Percentiles rank a stretch among this genome's conserved stretches.
Conservation (phyloP, 73 alveolate species). For the Strombidium stylifer region DNA sequence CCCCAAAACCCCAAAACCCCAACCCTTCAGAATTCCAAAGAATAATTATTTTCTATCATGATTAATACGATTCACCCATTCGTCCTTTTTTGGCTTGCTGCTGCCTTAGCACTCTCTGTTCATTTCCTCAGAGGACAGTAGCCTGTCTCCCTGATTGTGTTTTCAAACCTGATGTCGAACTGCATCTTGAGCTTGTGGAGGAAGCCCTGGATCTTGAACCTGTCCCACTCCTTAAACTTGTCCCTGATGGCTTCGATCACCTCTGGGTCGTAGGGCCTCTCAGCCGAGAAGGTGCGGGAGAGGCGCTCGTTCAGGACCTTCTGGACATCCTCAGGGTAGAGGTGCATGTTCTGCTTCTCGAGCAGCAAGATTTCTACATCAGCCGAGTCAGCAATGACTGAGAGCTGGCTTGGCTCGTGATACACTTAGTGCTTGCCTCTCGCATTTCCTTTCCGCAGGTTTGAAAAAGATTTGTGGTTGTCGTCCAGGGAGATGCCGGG, state of each 20-base stretch:
- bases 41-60: too few species aligned
- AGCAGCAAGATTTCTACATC: slow-evolving; percentile 28
- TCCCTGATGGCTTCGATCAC: slow-evolving; percentile 36
- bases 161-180: too few species aligned
- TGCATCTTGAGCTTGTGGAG: too few species aligned
- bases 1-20: slow-evolving; percentile 9
- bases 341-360: slow-evolving; percentile 13
- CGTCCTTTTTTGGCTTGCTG: too few species aligned
- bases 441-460: neutral
- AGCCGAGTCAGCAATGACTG: slow-evolving; percentile 48
- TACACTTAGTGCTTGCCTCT: too few species aligned
- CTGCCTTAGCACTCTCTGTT: too few species aligned
- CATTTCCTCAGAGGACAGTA: too few species aligned
- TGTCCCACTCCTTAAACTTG: slow-evolving; percentile 58
- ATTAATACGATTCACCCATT: too few species aligned
- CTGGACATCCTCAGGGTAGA: slow-evolving; percentile 39
- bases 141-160: too few species aligned
- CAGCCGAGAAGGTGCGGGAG: slow-evolving; percentile 31
- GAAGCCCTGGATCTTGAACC: slow-evolving; percentile 40
- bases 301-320: slow-evolving; percentile 17
- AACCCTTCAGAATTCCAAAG: too few species aligned
- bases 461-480: neutral
- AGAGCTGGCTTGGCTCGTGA: too few species aligned
- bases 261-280: slow-evolving; percentile 32
- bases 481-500: neutral